phyloP scores from a whole-genome alignment of 2,329 filamentous ascomycete species.

The Fusarium concolor region DNA sequence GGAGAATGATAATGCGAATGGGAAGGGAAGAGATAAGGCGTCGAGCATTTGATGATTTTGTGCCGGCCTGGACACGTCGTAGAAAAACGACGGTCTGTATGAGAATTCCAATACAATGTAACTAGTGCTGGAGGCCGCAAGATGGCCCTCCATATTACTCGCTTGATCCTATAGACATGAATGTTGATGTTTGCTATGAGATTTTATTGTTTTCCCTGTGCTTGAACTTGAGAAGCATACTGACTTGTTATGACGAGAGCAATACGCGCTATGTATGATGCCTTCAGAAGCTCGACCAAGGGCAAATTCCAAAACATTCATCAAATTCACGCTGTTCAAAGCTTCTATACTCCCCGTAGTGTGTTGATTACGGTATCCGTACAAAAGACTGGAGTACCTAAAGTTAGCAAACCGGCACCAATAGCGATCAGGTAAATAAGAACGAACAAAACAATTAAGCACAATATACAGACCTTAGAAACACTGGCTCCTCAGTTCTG shows the following conservation, averaged over 20 bases:
- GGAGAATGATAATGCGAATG: slow-evolving; percentile 43
- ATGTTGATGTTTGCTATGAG: slow-evolving; percentile 38
- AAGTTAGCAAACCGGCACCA: neutral
- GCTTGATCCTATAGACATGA: slow-evolving; percentile 52
- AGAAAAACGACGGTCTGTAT: slow-evolving; percentile 51
- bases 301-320: neutral
- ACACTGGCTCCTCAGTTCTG: neutral
- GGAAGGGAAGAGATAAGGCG: slow-evolving; percentile 46
- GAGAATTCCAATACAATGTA: slow-evolving; percentile 53
- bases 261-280: neutral
- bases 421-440: neutral
- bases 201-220: neutral
- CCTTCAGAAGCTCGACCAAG: neutral
- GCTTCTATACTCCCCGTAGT: no score
- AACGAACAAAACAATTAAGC: neutral
- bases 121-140: slow-evolving; percentile 51
- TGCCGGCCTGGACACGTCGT: slow-evolving; percentile 46
- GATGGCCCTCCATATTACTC: slow-evolving; percentile 50
- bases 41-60: slow-evolving; percentile 51
- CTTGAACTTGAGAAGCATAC: neutral
- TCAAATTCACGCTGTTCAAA: no score
- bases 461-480: neutral
- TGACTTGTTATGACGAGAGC: neutral
- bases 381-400: neutral
- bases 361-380: no score